A percentile compares a stretch with the other conserved stretches of the same genome.
phyloP scores from a whole-genome alignment of 2,329 filamentous ascomycete species.

The Diplodia seriata region DNA sequence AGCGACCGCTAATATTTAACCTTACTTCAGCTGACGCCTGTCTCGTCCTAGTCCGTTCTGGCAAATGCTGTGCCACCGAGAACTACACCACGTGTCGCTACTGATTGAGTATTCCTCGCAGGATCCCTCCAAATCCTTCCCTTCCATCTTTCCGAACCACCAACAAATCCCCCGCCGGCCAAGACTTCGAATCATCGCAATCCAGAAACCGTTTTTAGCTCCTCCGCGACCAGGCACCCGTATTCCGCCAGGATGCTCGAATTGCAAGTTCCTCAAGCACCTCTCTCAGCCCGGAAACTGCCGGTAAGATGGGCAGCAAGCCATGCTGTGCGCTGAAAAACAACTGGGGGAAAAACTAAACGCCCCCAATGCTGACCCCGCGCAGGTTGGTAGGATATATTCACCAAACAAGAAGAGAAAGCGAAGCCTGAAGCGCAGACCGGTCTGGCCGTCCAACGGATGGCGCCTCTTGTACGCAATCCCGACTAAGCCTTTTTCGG shows the following conservation, averaged over 20 bases:
- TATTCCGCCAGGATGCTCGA: background rate
- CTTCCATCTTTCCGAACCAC: too few relatives aligned
- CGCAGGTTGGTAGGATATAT: background rate
- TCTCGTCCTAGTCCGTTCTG: background rate
- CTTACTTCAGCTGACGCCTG: constrained; percentile 26
- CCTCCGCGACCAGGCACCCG: background rate
- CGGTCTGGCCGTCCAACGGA: background rate
- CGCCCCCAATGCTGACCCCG: background rate
- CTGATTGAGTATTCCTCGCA: background rate
- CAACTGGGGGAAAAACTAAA: background rate
- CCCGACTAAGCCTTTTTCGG: background rate
- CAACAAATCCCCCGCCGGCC: background rate
- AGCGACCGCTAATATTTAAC: constrained; percentile 13
- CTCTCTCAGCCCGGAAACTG: background rate
- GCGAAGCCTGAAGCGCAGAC: background rate
- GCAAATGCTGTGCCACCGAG: constrained; percentile 1
- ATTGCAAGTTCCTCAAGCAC: background rate
- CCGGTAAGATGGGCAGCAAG: background rate
- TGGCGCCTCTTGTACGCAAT: background rate
- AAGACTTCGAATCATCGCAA: background rate
- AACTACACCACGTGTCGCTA: background rate
- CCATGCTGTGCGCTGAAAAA: background rate
- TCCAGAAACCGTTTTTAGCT: background rate
- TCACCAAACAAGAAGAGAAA: background rate
- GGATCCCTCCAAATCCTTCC: background rate